Percentiles rank a stretch among this genome's conserved stretches.
Conservation (phyloP, 179 eudicot species). For the Vitellaria paradoxa region DNA sequence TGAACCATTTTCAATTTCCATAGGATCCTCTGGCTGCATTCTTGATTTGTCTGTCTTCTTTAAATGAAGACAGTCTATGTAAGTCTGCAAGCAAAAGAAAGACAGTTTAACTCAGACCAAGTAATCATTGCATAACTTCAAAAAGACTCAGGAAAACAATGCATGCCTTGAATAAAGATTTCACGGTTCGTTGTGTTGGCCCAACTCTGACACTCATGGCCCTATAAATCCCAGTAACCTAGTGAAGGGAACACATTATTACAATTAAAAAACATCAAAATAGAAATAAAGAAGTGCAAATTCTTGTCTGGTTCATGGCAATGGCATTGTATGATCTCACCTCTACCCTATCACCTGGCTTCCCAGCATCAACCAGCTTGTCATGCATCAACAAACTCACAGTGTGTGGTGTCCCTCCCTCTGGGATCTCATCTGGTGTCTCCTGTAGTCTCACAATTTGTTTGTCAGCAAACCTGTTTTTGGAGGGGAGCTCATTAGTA, state of each 20-base stretch:
- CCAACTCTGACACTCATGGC: slow-evolving; percentile 98
- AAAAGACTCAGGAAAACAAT: slow-evolving; percentile 1
- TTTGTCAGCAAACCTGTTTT: slow-evolving; percentile 87
- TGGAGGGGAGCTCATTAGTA: neutral
- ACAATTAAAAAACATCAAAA: neutral
- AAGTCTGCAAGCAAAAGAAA: slow-evolving; percentile 61
- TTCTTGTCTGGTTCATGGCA: neutral
- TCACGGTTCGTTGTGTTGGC: slow-evolving; percentile 86
- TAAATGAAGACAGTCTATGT: slow-evolving; percentile 89
- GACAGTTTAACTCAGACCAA: neutral
- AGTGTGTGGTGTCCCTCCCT: slow-evolving; percentile 97
- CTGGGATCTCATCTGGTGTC: slow-evolving; percentile 98
- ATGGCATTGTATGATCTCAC: slow-evolving; percentile 35
- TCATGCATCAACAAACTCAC: slow-evolving; percentile 97
- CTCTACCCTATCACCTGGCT: slow-evolving; percentile 98
- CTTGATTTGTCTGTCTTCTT: slow-evolving; percentile 87
- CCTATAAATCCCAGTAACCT: slow-evolving; percentile 95
- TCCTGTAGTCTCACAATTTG: slow-evolving; percentile 93
- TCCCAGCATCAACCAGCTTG: slow-evolving; percentile 84
- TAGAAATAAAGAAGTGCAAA: neutral
- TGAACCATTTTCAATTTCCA: slow-evolving; percentile 63
- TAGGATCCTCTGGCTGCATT: slow-evolving; percentile 63
- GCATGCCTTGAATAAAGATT: slow-evolving; percentile 86
- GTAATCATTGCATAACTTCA: neutral
- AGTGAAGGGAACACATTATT: slow-evolving; percentile 6